phyloP scores from a whole-genome alignment of 495 filamentous ascomycete genomes.

The Bombardia bombarda region DNA sequence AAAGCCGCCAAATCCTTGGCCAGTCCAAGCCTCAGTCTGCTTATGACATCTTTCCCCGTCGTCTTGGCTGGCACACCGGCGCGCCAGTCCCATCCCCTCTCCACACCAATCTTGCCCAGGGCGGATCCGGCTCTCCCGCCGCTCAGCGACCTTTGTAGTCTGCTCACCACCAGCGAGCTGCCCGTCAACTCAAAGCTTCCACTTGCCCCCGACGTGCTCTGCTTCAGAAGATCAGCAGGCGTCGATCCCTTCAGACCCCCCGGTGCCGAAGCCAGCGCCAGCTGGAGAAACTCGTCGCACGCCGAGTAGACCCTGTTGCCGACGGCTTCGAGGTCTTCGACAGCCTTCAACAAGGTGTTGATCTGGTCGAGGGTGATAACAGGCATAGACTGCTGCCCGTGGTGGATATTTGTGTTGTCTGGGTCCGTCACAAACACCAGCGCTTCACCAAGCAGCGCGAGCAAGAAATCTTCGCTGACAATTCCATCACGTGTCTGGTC shows the following conservation, averaged over 20 bases:
- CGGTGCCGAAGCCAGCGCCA: slow-evolving; percentile 36
- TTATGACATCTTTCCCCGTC: slow-evolving; percentile 59
- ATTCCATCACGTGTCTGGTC: slow-evolving; percentile 70
- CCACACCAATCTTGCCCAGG: slow-evolving; percentile 34
- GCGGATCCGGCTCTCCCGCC: slow-evolving; percentile 5
- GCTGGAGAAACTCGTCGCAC: slow-evolving; percentile 62
- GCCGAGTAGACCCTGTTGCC: slow-evolving; percentile 59
- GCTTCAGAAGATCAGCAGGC: slow-evolving; percentile 58
- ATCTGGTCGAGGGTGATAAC: slow-evolving; percentile 57
- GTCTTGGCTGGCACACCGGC: slow-evolving; percentile 47
- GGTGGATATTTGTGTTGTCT: slow-evolving; percentile 20
- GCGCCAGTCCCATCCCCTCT: slow-evolving; percentile 85
- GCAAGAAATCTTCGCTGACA: slow-evolving; percentile 74
- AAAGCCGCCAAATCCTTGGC: slow-evolving; percentile 59
- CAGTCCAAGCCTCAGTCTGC: slow-evolving; percentile 63
- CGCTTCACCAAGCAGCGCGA: slow-evolving; percentile 78
- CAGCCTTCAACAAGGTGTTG: slow-evolving; percentile 65
- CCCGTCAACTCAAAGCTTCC: slow-evolving; percentile 57
- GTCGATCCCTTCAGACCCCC: slow-evolving; percentile 39
- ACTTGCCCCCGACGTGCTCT: slow-evolving; percentile 50
- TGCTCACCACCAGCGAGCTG: slow-evolving; percentile 62
- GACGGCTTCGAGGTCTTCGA: slow-evolving; percentile 77
- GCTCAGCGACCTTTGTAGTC: slow-evolving; percentile 44
- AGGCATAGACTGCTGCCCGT: slow-evolving; percentile 5
- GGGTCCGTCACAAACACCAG: slow-evolving; percentile 62